Percentiles rank a stretch among this genome's conserved stretches.
phyloP scores from a whole-genome alignment of 305 asterid genomes.

The Coffea humblotiana region DNA sequence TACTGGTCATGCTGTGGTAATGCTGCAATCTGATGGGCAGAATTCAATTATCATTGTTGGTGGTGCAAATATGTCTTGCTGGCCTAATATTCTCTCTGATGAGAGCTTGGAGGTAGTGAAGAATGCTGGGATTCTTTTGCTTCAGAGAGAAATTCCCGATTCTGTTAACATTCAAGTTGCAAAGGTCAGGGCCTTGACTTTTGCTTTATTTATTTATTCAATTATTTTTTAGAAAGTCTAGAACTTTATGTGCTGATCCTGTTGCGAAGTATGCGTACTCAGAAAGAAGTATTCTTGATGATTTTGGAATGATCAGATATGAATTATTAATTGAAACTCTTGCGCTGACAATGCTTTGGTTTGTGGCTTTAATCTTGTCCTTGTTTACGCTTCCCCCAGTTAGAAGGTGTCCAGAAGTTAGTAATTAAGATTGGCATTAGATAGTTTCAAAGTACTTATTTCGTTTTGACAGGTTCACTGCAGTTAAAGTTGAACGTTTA shows the following conservation, averaged over 20 bases:
- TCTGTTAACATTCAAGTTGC: constrained; percentile 80
- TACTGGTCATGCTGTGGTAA: constrained; percentile 95
- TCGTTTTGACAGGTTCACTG: too few relatives aligned
- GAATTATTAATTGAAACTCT: neutral
- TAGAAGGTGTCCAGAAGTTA: neutral
- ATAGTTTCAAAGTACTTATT: neutral
- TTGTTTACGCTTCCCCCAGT: neutral
- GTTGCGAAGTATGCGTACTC: neutral
- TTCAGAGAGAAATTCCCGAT: constrained; percentile 98
- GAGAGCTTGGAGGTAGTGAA: constrained; percentile 61
- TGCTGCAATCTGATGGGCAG: constrained; percentile 85
- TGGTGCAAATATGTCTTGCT: constrained; percentile 86
- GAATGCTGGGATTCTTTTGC: constrained; percentile 86
- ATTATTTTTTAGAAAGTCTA: neutral
- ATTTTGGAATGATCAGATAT: neutral
- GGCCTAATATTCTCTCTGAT: constrained; percentile 64
- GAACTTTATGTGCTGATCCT: neutral
- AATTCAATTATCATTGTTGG: constrained; percentile 89
- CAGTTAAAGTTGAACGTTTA: neutral
- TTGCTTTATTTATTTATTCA: neutral
- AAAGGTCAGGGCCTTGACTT: constrained; percentile 49
- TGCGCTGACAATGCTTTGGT: neutral
- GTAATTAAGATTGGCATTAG: neutral
- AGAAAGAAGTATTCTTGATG: neutral
- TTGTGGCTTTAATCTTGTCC: neutral